Evolutionary conservation across 305 asterid species (phyloP).

Genomic region (Solanum chacoense): DNA sequence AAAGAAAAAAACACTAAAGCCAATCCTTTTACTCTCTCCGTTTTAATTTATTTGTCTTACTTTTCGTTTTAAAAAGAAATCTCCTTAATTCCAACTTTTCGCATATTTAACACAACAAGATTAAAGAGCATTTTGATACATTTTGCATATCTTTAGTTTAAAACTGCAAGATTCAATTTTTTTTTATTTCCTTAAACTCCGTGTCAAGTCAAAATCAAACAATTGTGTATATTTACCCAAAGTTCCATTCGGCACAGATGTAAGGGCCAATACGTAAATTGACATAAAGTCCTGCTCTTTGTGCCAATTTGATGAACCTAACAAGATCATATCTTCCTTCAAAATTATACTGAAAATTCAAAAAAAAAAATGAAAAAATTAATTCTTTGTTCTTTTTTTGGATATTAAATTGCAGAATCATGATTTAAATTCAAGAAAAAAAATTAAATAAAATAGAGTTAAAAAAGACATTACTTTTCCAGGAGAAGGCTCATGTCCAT

Average conservation of each 20-base stretch:
- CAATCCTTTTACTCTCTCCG: not conserved
- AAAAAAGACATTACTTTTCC: constrained; percentile 38
- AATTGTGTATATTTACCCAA: constrained; percentile 33
- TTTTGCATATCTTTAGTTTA: not conserved
- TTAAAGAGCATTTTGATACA: not conserved
- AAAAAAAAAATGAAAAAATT: not conserved
- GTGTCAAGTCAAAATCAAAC: not conserved
- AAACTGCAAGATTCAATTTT: not conserved
- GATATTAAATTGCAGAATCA: not conserved
- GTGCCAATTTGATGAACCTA: constrained; percentile 57
- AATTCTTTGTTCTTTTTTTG: not conserved
- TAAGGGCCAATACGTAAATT: constrained; percentile 80
- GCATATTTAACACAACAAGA: not conserved
- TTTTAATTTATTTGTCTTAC: not conserved
- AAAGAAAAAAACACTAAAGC: not conserved
- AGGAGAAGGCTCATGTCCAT: constrained; percentile 87
- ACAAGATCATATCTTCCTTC: constrained; percentile 76
- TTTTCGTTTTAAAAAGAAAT: not conserved
- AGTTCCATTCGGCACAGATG: constrained; percentile 82
- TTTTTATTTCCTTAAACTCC: not conserved
- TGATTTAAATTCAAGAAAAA: not conserved
- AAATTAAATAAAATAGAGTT: not conserved
- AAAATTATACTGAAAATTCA: constrained; percentile 55
- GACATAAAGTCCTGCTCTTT: constrained; percentile 78
- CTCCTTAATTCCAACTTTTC: not conserved